phyloP scores from a whole-genome alignment of 495 filamentous ascomycete genomes.

The Copromyces sp. region DNA sequence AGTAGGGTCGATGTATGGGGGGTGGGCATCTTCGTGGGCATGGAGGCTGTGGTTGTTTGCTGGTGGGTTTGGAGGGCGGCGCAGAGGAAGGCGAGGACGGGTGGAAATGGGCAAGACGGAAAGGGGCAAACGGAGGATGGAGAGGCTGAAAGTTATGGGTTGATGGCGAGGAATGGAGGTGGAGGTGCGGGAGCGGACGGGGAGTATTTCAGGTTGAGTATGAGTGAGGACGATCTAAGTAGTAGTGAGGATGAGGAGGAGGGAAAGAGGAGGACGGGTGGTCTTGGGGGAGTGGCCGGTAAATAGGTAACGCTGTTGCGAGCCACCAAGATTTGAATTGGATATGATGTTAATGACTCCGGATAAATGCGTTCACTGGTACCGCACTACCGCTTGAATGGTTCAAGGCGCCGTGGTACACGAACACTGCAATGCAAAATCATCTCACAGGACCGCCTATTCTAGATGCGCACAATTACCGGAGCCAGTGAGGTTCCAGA shows the following conservation, averaged over 20 bases:
- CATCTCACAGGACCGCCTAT: neutral
- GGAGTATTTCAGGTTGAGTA: slow-evolving; percentile 18
- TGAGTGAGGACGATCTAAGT: slow-evolving; percentile 19
- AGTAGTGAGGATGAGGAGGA: slow-evolving; percentile 11
- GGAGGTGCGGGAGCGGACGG: neutral
- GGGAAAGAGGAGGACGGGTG: neutral
- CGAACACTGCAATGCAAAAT: neutral
- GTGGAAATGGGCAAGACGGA: neutral
- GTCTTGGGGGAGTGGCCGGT: neutral
- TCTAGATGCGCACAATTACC: neutral
- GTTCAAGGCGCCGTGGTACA: neutral
- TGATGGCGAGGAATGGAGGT: neutral
- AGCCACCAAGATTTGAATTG: neutral
- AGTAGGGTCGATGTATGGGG: neutral
- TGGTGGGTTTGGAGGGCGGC: slow-evolving; percentile 9
- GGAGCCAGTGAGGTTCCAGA: neutral
- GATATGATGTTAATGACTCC: neutral
- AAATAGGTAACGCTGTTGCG: neutral
- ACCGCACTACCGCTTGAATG: neutral
- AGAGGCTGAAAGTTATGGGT: slow-evolving; percentile 3
- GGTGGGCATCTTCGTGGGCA: neutral
- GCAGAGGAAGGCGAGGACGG: neutral
- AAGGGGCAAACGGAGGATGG: neutral
- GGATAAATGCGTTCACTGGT: neutral
- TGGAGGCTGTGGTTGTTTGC: slow-evolving; percentile 9